Evolutionary conservation across 2,329 filamentous ascomycete genomes (phyloP).

Genomic region (Alternaria atra): DNA sequence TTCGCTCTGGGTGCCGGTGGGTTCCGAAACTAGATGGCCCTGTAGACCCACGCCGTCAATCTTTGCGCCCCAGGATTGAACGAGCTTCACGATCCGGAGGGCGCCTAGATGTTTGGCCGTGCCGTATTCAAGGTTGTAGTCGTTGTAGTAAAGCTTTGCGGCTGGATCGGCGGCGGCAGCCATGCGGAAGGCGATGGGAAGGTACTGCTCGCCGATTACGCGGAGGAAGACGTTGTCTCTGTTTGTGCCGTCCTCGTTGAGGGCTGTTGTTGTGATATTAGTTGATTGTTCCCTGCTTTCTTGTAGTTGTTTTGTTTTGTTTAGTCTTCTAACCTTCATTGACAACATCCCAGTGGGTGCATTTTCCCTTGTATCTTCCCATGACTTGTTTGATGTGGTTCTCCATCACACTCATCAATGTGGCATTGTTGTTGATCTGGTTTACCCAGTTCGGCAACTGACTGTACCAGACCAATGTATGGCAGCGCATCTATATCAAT

Average conservation of each 20-base stretch:
- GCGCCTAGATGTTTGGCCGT: constrained; percentile 53
- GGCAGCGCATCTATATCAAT: constrained; percentile 40
- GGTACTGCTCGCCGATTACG: constrained; percentile 65
- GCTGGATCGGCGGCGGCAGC: constrained; percentile 65
- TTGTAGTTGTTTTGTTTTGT: neutral
- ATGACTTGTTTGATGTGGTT: constrained; percentile 52
- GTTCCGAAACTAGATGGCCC: constrained; percentile 63
- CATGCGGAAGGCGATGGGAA: constrained; percentile 65
- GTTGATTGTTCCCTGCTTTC: neutral
- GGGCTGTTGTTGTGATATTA: constrained; percentile 43
- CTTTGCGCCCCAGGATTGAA: constrained; percentile 52
- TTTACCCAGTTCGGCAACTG: constrained; percentile 51
- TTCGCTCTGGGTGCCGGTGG: constrained; percentile 55
- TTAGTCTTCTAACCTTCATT: constrained; percentile 39
- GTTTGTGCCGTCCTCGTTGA: constrained; percentile 67
- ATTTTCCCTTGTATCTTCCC: constrained; percentile 49
- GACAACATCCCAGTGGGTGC: constrained; percentile 50
- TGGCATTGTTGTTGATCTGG: constrained; percentile 47
- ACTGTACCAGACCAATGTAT: constrained; percentile 53
- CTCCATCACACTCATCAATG: constrained; percentile 49
- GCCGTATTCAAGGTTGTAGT: constrained; percentile 69
- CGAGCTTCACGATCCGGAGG: constrained; percentile 45
- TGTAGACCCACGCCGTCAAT: constrained; percentile 71
- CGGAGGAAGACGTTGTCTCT: constrained; percentile 64
- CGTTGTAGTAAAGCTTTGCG: constrained; percentile 69